phyloP scores from a whole-genome alignment of 352 stramenopile species.

The Peronosclerospora sorghi region DNA sequence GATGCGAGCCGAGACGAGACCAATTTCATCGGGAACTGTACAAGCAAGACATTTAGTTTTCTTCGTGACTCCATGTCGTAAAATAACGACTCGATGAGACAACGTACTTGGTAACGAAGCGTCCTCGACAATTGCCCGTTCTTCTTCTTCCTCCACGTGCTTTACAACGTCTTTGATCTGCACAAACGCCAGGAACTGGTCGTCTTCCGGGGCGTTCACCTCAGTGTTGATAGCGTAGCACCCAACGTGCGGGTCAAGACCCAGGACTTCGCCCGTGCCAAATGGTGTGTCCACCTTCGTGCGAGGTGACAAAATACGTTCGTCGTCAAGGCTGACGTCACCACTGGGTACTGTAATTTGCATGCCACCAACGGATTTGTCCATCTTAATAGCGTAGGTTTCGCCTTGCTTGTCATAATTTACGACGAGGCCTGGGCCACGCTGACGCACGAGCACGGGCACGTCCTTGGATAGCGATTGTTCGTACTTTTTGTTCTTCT shows the following conservation, averaged over 20 bases:
- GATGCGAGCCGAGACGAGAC: slow-evolving; percentile 67
- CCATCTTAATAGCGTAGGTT: slow-evolving; percentile 62
- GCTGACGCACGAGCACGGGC: slow-evolving; percentile 65
- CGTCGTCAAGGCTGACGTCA: slow-evolving; percentile 73
- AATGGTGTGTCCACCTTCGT: slow-evolving; percentile 82
- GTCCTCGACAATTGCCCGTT: slow-evolving; percentile 74
- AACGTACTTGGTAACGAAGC: slow-evolving; percentile 65
- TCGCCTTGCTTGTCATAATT: slow-evolving; percentile 74
- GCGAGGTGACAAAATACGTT: slow-evolving; percentile 74
- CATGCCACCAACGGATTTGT: slow-evolving; percentile 52
- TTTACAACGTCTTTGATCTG: slow-evolving; percentile 68
- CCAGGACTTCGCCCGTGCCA: slow-evolving; percentile 68
- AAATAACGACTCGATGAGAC: background rate
- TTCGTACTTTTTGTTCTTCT: slow-evolving; percentile 77
- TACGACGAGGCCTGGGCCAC: slow-evolving; percentile 57
- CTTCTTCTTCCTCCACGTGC: slow-evolving; percentile 60
- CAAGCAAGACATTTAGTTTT: slow-evolving; percentile 11
- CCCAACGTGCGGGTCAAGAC: slow-evolving; percentile 76
- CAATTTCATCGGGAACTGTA: slow-evolving; percentile 74
- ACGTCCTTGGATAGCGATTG: slow-evolving; percentile 81
- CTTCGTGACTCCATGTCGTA: background rate
- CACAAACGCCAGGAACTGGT: slow-evolving; percentile 76
- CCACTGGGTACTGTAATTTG: slow-evolving; percentile 56
- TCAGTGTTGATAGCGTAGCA: slow-evolving; percentile 85
- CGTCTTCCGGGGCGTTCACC: slow-evolving; percentile 54